phyloP scores from a whole-genome alignment of 495 filamentous ascomycete species.

The Annulohypoxylon nitens region DNA sequence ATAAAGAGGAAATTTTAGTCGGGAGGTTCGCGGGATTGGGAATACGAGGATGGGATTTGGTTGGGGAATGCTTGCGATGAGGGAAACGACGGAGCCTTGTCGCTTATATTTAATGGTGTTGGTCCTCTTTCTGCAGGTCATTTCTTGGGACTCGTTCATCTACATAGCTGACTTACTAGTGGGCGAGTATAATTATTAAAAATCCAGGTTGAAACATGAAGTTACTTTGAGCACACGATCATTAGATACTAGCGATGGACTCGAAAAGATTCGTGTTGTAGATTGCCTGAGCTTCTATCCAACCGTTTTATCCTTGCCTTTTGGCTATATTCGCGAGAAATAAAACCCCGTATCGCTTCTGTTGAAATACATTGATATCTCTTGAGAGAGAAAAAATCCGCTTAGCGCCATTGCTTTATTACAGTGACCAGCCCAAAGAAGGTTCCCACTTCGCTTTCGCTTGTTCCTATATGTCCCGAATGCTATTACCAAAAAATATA shows the following conservation, averaged over 20 bases:
- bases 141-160: background rate
- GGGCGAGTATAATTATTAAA: background rate
- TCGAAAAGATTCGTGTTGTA: slow-evolving; percentile 30
- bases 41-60: background rate
- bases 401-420: slow-evolving; percentile 42
- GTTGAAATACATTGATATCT: slow-evolving; percentile 20
- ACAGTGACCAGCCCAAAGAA: slow-evolving; percentile 35
- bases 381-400: background rate
- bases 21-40: slow-evolving; percentile 5
- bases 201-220: background rate
- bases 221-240: background rate
- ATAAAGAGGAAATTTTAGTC: slow-evolving; percentile 12
- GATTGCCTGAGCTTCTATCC: slow-evolving; percentile 20
- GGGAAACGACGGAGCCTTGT: background rate
- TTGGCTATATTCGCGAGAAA: slow-evolving; percentile 18
- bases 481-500: slow-evolving; percentile 44
- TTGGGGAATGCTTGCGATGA: background rate
- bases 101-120: background rate
- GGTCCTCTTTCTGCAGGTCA: background rate
- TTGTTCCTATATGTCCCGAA: slow-evolving; percentile 33
- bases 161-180: background rate
- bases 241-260: background rate
- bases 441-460: slow-evolving; percentile 38
- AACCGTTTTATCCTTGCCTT: slow-evolving; percentile 21
- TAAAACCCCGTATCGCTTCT: slow-evolving; percentile 9